These are phyloP conservation scores for Scheffersomyces ergatensis DNA, from an alignment of 805 yeast genomes.

Conservation along the genomic window DNA sequence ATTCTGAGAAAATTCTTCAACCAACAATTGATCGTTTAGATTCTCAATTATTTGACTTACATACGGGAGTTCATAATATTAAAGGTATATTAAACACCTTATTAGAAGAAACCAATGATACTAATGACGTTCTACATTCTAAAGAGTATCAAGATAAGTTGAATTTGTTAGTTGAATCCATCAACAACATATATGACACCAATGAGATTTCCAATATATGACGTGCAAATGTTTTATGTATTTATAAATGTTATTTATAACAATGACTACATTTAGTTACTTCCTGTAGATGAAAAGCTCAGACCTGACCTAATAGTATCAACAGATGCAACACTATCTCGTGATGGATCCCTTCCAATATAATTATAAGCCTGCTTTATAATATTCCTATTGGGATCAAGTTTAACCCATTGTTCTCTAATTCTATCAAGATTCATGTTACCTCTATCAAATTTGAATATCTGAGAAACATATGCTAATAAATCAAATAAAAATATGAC, in stretches of 20 bases:
- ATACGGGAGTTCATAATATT: constrained; percentile 6
- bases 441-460: constrained; percentile 37
- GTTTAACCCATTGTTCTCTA: constrained; percentile 33
- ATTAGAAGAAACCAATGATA: neutral
- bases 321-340: constrained; percentile 9
- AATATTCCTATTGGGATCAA: constrained; percentile 39
- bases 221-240: neutral
- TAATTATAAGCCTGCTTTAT: constrained; percentile 35
- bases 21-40: constrained; percentile 13
- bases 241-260: neutral
- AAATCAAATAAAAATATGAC: constrained; percentile 33
- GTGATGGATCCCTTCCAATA: constrained; percentile 21
- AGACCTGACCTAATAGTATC: neutral
- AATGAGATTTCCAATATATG: too few relatives aligned
- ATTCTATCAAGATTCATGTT: constrained; percentile 44
- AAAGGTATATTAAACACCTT: constrained; percentile 3
- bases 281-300: neutral
- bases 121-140: constrained; percentile 6
- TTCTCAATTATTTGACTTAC: constrained; percentile 9
- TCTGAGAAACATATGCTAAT: constrained; percentile 26
- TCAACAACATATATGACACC: constrained; percentile 14
- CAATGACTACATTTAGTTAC: too few relatives aligned
- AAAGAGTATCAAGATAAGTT: constrained; percentile 14
- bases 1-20: constrained; percentile 7
- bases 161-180: constrained; percentile 10